A percentile compares a stretch with the other conserved stretches of the same genome.
Conservation (phyloP, 2,329 filamentous ascomycete genomes). For the Dendrostoma leiphaemia region DNA sequence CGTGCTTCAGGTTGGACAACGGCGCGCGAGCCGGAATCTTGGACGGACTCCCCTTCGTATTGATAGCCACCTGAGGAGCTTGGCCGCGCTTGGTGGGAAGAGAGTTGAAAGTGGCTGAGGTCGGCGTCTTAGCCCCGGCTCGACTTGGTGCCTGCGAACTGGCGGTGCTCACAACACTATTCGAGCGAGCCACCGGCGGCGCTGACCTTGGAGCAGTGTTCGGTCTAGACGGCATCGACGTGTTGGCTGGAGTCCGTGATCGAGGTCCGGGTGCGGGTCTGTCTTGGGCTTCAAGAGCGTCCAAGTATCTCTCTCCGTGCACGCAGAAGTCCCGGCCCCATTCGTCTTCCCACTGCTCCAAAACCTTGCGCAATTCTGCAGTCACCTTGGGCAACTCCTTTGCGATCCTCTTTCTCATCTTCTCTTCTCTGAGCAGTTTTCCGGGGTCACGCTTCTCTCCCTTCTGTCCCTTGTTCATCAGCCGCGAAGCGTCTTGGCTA, state of each 20-base stretch:
- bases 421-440: slow-evolving; percentile 91
- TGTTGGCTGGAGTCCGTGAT: slow-evolving; percentile 73
- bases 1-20: slow-evolving; percentile 66
- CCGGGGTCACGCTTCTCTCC: slow-evolving; percentile 93
- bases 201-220: slow-evolving; percentile 40
- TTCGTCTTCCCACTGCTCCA: slow-evolving; percentile 89
- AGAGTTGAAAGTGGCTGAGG: slow-evolving; percentile 32
- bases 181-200: slow-evolving; percentile 33
- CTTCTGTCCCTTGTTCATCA: slow-evolving; percentile 89
- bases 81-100: slow-evolving; percentile 32
- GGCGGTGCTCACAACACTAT: slow-evolving; percentile 30
- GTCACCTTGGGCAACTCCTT: slow-evolving; percentile 95
- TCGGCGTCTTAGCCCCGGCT: slow-evolving; percentile 54
- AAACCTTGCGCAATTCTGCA: slow-evolving; percentile 73
- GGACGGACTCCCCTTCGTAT: slow-evolving; percentile 54
- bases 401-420: slow-evolving; percentile 95
- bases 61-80: slow-evolving; percentile 26
- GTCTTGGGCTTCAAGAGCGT: slow-evolving; percentile 69
- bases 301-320: slow-evolving; percentile 86
- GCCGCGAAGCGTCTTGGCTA: slow-evolving; percentile 88
- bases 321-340: slow-evolving; percentile 92
- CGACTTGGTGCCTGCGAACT: slow-evolving; percentile 35
- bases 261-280: slow-evolving; percentile 60
- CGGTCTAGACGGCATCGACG: slow-evolving; percentile 33
- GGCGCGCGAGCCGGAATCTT: slow-evolving; percentile 70